Percentiles rank a stretch among this genome's conserved stretches.
phyloP scores from a whole-genome alignment of 2,329 filamentous ascomycete genomes.

The Penicillium sp. region DNA sequence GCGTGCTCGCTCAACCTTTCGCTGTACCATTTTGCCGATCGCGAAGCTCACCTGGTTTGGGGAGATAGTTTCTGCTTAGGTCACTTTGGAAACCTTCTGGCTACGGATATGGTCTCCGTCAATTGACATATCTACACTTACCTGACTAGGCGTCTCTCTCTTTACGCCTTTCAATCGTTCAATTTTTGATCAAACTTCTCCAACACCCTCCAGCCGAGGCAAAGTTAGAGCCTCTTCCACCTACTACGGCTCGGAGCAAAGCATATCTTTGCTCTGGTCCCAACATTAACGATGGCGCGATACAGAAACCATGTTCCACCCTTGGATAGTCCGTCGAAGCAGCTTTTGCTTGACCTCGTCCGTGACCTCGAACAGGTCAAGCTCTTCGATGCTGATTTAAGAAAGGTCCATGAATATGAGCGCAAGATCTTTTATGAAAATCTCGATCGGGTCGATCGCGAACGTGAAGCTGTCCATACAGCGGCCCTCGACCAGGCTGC shows the following conservation, averaged over 20 bases:
- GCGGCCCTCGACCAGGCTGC: slow-evolving; percentile 66
- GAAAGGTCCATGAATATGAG: slow-evolving; percentile 45
- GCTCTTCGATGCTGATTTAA: slow-evolving; percentile 44
- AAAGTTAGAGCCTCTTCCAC: neutral
- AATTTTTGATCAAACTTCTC: neutral
- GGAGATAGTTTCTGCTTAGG: neutral
- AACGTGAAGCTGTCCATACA: slow-evolving; percentile 62
- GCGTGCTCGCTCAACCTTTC: neutral
- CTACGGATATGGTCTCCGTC: neutral
- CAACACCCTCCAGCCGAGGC: neutral
- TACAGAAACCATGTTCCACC: slow-evolving; percentile 28
- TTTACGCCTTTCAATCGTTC: neutral
- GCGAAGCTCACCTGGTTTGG: neutral
- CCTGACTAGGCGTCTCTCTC: neutral
- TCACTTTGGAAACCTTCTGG: neutral
- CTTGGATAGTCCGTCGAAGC: slow-evolving; percentile 42
- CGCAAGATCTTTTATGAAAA: slow-evolving; percentile 53
- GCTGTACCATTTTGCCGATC: neutral
- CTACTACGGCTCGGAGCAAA: neutral
- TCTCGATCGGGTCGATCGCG: slow-evolving; percentile 62
- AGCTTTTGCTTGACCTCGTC: slow-evolving; percentile 43
- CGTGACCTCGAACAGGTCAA: slow-evolving; percentile 43
- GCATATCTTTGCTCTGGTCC: neutral
- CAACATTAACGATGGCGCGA: slow-evolving; percentile 27
- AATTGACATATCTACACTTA: neutral